phyloP scores from a whole-genome alignment of 805 yeast species.

The Yarrowia sp. region DNA sequence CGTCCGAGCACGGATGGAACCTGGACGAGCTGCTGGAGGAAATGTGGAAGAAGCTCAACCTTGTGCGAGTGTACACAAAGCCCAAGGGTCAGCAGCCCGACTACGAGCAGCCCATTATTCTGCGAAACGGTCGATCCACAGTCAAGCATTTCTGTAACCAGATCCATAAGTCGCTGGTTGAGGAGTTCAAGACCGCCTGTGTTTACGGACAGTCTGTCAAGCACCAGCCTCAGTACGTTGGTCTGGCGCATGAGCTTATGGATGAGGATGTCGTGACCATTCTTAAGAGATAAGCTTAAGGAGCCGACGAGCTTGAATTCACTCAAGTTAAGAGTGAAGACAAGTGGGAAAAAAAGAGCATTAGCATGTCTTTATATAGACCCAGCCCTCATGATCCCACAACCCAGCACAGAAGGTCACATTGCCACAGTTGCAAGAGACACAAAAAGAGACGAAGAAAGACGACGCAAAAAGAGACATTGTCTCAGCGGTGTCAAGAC shows the following conservation, averaged over 20 bases:
- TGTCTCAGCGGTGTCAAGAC: background rate
- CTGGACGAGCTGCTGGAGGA: slow-evolving; percentile 87
- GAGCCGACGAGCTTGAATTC: background rate
- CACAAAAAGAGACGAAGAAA: no score
- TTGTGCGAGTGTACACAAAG: slow-evolving; percentile 94
- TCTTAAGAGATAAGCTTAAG: slow-evolving; percentile 67
- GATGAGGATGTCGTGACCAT: slow-evolving; percentile 98
- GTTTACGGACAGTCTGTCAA: slow-evolving; percentile 91
- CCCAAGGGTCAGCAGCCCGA: slow-evolving; percentile 95
- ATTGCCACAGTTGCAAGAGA: no score
- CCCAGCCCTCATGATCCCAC: no score
- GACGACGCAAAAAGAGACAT: background rate
- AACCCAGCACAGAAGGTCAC: no score
- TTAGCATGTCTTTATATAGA: no score
- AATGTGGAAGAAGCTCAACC: slow-evolving; percentile 91
- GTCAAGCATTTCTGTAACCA: slow-evolving; percentile 96
- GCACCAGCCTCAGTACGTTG: slow-evolving; percentile 97
- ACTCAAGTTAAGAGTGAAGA: no score
- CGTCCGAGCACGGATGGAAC: slow-evolving; percentile 96
- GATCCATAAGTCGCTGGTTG: slow-evolving; percentile 91
- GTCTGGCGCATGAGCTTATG: slow-evolving; percentile 73
- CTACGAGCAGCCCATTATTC: slow-evolving; percentile 89
- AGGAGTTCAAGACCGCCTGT: slow-evolving; percentile 87
- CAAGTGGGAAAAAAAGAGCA: no score
- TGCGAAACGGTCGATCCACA: slow-evolving; percentile 74